Conservation (phyloP, 805 yeast genomes). For the Yarrowia sp. region DNA sequence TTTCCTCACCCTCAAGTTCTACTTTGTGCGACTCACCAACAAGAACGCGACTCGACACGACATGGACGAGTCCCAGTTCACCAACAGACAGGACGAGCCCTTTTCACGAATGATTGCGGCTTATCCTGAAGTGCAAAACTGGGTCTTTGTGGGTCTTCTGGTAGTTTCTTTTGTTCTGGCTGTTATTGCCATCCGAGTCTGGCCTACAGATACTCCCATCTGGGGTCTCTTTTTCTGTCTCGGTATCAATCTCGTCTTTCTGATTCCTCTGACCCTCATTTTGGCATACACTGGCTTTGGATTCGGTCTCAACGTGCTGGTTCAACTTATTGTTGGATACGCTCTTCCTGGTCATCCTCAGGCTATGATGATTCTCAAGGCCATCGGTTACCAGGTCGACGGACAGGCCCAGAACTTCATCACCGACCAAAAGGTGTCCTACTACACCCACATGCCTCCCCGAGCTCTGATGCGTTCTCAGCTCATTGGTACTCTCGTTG, state of each 20-base stretch:
- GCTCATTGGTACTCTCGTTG: conserved; percentile 35
- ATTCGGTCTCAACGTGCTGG: conserved; percentile 59
- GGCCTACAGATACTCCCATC: conserved; percentile 35
- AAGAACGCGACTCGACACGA: neutral
- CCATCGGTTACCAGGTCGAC: conserved; percentile 59
- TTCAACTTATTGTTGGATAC: conserved; percentile 63
- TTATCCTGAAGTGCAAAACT: conserved; percentile 68
- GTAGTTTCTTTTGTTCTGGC: conserved; percentile 40
- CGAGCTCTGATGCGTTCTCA: conserved; percentile 31
- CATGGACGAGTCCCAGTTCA: conserved; percentile 11
- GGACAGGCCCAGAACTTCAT: conserved; percentile 57
- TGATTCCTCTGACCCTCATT: conserved; percentile 62
- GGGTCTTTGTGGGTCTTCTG: conserved; percentile 58
- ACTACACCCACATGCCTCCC: conserved; percentile 44
- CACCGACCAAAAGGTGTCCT: conserved; percentile 57
- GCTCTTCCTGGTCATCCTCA: conserved; percentile 58
- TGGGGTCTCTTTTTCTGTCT: conserved; percentile 61
- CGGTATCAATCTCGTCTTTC: conserved; percentile 50
- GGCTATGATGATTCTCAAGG: conserved; percentile 57
- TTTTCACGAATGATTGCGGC: conserved; percentile 29
- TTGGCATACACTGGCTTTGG: conserved; percentile 57
- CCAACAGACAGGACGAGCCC: conserved; percentile 28
- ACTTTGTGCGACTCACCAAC: neutral
- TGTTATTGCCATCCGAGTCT: conserved; percentile 29
- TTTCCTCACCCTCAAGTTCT: neutral